Evolutionary conservation across 495 filamentous ascomycete species (phyloP), one percentile per base, ranked within the genome.

Genomic region (Neurospora discreta): DNA sequence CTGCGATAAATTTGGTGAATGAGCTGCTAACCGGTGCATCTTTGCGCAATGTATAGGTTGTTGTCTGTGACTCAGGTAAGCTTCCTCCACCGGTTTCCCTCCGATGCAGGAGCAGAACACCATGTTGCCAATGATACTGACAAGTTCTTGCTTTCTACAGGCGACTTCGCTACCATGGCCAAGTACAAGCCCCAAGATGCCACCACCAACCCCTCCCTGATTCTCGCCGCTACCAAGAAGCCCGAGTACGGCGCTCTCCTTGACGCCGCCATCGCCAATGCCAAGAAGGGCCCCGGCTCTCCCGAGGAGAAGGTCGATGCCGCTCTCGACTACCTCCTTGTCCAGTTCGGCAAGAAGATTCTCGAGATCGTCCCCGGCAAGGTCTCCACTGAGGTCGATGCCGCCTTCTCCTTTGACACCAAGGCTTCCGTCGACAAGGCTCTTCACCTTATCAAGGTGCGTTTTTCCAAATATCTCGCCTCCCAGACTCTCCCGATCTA

Each of bases 111-210:
- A 65, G 52, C 26, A 33, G 15, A 9, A 65, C 26, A 65, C 6
- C 26, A 36, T 30, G 52, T 74, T 39, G 9, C 65, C 26, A 41
- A 65, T 65, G 52, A 65, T 18, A 15, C 52, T 65, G 33, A 65
- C 52, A 23, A 60, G 33, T 33, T 8, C 52, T 9, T 23, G 5
- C 44, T 9, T 33, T 5, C 76, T 38, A 52, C 69, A 44, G 58
- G 70, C 41, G 70, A 30, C 38, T 69, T 70, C 52, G 23, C 85
- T 89, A 92, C 94, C 79, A 99, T 99, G 82, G 93, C 87, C 88
- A 98, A 99, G 87, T 99, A 99, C 89, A 95, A 97, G 89, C 95
- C 95, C 71, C 94, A 98, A 89, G 95, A 99, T 91, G 95, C 94
- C 78, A 98, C 94, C 80, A 99, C 95, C 83, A 99, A 99, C 88